Evolutionary conservation across 2,329 filamentous ascomycete species (phyloP).

Genomic region (Diaporthe ampelina): DNA sequence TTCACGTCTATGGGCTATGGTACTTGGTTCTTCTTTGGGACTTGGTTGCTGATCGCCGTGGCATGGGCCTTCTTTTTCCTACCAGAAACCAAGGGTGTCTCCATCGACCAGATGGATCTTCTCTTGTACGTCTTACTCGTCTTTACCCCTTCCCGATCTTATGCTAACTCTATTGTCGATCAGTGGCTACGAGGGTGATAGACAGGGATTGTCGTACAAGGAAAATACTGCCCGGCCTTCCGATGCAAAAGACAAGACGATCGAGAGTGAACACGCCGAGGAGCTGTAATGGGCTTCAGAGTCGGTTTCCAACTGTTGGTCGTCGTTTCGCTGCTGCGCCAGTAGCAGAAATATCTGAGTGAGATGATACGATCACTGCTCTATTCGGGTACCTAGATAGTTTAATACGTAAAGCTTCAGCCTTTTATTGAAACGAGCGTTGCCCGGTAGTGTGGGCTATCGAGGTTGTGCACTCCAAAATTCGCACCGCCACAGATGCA

Average conservation of each 20-base stretch:
- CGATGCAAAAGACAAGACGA: conserved; percentile 2
- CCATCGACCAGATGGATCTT: conserved; percentile 65
- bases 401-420: neutral
- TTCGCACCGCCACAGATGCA: too few relatives aligned
- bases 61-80: conserved; percentile 66
- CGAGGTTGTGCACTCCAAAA: neutral
- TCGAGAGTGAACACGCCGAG: conserved; percentile 23
- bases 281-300: neutral
- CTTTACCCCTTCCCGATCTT: neutral
- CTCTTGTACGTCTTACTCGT: conserved; percentile 38
- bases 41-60: conserved; percentile 62
- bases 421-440: neutral
- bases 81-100: conserved; percentile 68
- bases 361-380: neutral
- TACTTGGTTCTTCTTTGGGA: conserved; percentile 70
- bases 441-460: too few relatives aligned
- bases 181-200: conserved; percentile 20
- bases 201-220: neutral
- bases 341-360: too few relatives aligned
- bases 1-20: conserved; percentile 61
- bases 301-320: neutral
- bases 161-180: neutral
- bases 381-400: neutral
- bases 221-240: neutral
- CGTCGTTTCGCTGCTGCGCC: too few relatives aligned